Conservation (phyloP, 768 basidiomycete genomes). For the Phylloporus sp. region DNA sequence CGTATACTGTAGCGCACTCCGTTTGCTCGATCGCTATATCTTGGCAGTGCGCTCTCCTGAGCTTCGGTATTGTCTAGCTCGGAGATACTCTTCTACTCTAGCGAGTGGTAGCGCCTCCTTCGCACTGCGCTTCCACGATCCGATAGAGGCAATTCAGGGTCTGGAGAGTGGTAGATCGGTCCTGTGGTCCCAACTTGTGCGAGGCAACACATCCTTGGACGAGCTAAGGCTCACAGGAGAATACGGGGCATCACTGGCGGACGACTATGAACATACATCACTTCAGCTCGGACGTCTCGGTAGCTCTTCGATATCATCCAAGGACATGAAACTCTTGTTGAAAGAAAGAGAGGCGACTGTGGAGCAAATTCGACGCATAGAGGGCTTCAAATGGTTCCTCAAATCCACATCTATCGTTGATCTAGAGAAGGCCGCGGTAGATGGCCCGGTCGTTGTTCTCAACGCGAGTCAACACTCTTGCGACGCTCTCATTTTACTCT, state of each 20-base stretch:
- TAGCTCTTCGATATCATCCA: conserved; percentile 9
- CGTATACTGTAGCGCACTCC: conserved; percentile 26
- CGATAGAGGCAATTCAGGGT: conserved; percentile 26
- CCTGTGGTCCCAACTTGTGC: conserved; percentile 33
- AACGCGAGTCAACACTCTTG: conserved; percentile 24
- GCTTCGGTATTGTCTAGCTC: conserved; percentile 16
- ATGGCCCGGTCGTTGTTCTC: conserved; percentile 37
- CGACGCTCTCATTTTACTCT: conserved; percentile 22
- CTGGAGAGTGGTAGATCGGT: conserved; percentile 33
- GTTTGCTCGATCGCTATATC: conserved; percentile 19
- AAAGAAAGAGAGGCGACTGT: conserved; percentile 24
- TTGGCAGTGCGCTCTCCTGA: conserved; percentile 13
- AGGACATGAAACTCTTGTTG: conserved; percentile 18
- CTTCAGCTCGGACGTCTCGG: conserved; percentile 12
- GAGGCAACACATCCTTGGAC: conserved; percentile 24
- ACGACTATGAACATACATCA: conserved; percentile 22
- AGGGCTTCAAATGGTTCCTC: conserved; percentile 34
- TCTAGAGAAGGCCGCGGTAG: conserved; percentile 24
- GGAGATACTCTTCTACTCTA: conserved; percentile 12
- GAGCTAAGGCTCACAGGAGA: conserved; percentile 21
- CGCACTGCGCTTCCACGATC: conserved; percentile 20
- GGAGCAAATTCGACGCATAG: conserved; percentile 29
- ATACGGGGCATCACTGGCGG: conserved; percentile 14
- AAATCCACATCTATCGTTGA: conserved; percentile 16
- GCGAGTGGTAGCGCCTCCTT: conserved; percentile 28